Conservation (phyloP, 2,329 filamentous ascomycete species). For the Verruconis gallopava region DNA sequence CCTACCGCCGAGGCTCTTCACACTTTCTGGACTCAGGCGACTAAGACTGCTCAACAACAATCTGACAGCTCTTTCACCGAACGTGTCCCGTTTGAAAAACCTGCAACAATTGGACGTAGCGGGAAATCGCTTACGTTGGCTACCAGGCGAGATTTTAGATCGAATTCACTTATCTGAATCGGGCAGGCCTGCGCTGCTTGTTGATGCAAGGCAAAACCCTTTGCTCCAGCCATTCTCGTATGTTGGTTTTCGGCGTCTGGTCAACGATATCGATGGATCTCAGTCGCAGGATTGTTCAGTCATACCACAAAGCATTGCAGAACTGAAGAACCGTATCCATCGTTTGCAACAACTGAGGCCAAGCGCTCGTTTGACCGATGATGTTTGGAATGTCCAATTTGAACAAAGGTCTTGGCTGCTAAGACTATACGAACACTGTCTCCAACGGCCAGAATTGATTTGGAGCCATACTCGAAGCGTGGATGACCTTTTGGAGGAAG, state of each 20-base stretch:
- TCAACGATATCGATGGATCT: not conserved
- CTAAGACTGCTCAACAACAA: constrained; percentile 54
- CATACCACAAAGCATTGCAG: not conserved
- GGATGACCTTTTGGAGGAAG: not conserved
- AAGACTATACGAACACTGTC: not conserved
- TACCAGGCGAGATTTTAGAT: constrained; percentile 51
- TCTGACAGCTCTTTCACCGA: constrained; percentile 46
- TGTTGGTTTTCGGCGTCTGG: constrained; percentile 14
- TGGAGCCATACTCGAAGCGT: not conserved
- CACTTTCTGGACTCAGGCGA: constrained; percentile 47
- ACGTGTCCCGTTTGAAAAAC: constrained; percentile 44
- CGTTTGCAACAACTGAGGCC: not conserved
- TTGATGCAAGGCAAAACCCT: not conserved
- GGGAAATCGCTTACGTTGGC: constrained; percentile 45
- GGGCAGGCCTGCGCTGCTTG: not conserved
- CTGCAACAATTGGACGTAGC: constrained; percentile 53
- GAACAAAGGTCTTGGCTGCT: not conserved
- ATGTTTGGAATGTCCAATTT: not conserved
- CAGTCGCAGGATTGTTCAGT: not conserved
- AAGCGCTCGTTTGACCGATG: not conserved
- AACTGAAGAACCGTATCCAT: not conserved
- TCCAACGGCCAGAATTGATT: not conserved
- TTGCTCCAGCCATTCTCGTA: constrained; percentile 14
- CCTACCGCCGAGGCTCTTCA: constrained; percentile 49
- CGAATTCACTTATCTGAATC: constrained; percentile 28